These are phyloP conservation scores for Globisporangium mamillatum DNA, from an alignment of 352 stramenopile genomes.

Conservation along the genomic window DNA sequence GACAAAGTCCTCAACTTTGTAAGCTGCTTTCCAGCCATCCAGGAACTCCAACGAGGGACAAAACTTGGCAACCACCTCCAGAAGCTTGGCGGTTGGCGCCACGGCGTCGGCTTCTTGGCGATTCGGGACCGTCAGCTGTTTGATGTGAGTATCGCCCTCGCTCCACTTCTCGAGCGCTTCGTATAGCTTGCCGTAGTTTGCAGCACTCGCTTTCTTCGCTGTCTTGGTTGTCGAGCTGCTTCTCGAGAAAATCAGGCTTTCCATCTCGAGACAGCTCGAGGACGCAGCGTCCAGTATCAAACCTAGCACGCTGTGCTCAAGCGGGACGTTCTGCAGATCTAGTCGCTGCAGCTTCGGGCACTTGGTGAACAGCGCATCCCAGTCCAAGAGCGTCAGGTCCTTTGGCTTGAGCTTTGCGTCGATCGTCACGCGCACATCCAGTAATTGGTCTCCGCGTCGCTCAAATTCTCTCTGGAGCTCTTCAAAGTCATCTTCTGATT, in stretches of 20 bases:
- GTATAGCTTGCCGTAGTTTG: conserved; percentile 15
- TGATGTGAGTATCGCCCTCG: background rate
- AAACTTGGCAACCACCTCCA: conserved; percentile 11
- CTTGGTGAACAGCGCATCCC: conserved; percentile 13
- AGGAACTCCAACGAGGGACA: conserved; percentile 25
- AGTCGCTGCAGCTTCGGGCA: conserved; percentile 21
- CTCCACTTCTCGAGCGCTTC: conserved; percentile 21
- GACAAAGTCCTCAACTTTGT: conserved; percentile 17
- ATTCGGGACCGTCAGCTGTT: conserved; percentile 25
- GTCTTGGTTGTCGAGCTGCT: conserved; percentile 5
- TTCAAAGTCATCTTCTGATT: background rate
- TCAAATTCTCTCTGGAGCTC: conserved; percentile 8
- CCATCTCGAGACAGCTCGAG: conserved; percentile 8
- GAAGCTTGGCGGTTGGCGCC: conserved; percentile 8
- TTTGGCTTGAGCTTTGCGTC: background rate
- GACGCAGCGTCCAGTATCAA: conserved; percentile 14
- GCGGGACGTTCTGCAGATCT: conserved; percentile 21
- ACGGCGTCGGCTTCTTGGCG: conserved; percentile 13
- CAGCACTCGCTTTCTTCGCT: conserved; percentile 2
- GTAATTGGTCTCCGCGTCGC: conserved; percentile 8
- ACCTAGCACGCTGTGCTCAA: conserved; percentile 14
- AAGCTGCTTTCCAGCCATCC: conserved; percentile 26
- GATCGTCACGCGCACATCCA: conserved; percentile 8
- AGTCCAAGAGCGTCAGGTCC: conserved; percentile 12
- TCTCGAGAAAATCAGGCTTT: conserved; percentile 21